phyloP scores from a whole-genome alignment of 1,139 yeast genomes.

The Geotrichum restrictum region DNA sequence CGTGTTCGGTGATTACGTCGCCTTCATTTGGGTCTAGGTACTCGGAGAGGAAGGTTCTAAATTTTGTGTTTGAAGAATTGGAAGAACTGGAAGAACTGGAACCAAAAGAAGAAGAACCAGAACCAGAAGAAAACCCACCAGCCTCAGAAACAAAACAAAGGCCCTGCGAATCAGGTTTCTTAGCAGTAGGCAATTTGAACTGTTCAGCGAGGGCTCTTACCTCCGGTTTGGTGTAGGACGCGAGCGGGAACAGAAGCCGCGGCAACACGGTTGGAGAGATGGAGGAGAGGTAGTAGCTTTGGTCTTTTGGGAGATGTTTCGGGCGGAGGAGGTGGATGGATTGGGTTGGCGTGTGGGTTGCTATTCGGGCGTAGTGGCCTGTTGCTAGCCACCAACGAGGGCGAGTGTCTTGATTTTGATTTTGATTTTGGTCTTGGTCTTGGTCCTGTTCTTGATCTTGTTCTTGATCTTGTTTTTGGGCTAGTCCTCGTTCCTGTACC shows the following conservation, averaged over 20 bases:
- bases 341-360: slow-evolving; percentile 37
- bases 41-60: slow-evolving; percentile 70
- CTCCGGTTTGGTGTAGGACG: slow-evolving; percentile 68
- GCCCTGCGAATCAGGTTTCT: slow-evolving; percentile 91
- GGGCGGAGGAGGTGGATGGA: slow-evolving; percentile 57
- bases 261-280: slow-evolving; percentile 49
- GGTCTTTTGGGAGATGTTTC: slow-evolving; percentile 65
- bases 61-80: slow-evolving; percentile 43
- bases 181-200: slow-evolving; percentile 56
- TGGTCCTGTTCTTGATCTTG: slow-evolving; percentile 22
- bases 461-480: too few species aligned
- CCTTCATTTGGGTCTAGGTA: slow-evolving; percentile 74
- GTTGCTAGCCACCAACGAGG: slow-evolving; percentile 81
- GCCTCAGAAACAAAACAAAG: slow-evolving; percentile 82
- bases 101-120: too few species aligned
- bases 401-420: slow-evolving; percentile 15
- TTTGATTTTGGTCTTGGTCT: too few species aligned
- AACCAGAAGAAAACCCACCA: slow-evolving; percentile 39
- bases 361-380: slow-evolving; percentile 81
- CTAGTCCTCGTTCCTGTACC: too few species aligned
- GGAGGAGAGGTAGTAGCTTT: slow-evolving; percentile 81
- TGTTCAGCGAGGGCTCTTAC: slow-evolving; percentile 57
- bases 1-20: slow-evolving; percentile 57
- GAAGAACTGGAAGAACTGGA: too few species aligned
- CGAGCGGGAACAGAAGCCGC: slow-evolving; percentile 70